phyloP scores from a whole-genome alignment of 2,329 filamentous ascomycete species.

The Fusarium paranaense region DNA sequence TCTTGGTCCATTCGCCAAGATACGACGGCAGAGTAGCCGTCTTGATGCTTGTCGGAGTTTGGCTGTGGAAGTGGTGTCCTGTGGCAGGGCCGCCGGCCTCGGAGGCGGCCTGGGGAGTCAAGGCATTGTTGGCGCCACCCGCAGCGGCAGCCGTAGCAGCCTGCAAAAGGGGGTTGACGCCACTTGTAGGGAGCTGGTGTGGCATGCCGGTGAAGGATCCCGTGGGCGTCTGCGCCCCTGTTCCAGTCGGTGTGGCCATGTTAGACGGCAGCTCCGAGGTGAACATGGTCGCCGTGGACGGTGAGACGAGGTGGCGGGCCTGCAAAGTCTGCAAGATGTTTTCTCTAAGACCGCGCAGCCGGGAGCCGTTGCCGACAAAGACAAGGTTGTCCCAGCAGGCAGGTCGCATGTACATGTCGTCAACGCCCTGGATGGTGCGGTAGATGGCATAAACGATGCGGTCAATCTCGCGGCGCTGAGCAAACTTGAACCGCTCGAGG shows the following conservation, averaged over 20 bases:
- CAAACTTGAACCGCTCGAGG: conserved; percentile 78
- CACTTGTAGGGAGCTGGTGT: conserved; percentile 66
- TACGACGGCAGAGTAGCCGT: conserved; percentile 83
- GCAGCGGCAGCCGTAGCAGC: conserved; percentile 79
- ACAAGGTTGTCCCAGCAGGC: conserved; percentile 93
- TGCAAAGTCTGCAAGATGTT: conserved; percentile 84
- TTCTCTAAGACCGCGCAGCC: conserved; percentile 83
- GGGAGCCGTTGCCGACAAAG: conserved; percentile 88
- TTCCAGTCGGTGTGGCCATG: conserved; percentile 89
- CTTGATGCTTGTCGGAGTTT: conserved; percentile 88
- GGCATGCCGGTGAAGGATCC: conserved; percentile 66
- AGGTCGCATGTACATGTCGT: conserved; percentile 85
- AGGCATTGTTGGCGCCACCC: conserved; percentile 54
- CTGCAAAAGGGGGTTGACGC: conserved; percentile 90
- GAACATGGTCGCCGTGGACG: conserved; percentile 94
- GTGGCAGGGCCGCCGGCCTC: conserved; percentile 50
- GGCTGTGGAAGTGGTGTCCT: conserved; percentile 68
- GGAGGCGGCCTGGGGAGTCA: conserved; percentile 56
- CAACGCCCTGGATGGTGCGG: conserved; percentile 82
- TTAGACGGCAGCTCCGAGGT: conserved; percentile 96
- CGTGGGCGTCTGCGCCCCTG: conserved; percentile 90
- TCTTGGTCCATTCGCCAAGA: conserved; percentile 90
- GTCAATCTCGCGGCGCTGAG: conserved; percentile 79
- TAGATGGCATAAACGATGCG: conserved; percentile 87
- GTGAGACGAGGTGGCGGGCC: conserved; percentile 88